Evolutionary conservation across 164 flowering plant genomes (phyloP).

Genomic region (Umbellularia californica): DNA sequence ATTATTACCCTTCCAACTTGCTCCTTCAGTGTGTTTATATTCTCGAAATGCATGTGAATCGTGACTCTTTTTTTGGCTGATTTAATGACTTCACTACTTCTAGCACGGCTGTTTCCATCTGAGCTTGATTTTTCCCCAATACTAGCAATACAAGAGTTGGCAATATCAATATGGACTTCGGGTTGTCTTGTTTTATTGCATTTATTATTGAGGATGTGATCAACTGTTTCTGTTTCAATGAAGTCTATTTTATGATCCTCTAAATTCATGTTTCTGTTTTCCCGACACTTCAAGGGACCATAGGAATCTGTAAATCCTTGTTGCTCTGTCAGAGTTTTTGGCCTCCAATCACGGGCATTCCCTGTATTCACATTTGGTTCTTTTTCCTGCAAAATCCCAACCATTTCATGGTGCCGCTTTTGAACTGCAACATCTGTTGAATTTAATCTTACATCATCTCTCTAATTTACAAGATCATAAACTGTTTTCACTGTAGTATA

Average conservation of each 20-base stretch:
- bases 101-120: slow-evolving; percentile 13
- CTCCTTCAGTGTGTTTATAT: slow-evolving; percentile 24
- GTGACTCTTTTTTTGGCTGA: slow-evolving; percentile 58
- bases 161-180: slow-evolving; percentile 2
- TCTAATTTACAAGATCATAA: slow-evolving; percentile 6
- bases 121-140: slow-evolving; percentile 15
- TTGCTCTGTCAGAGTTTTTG: slow-evolving; percentile 42
- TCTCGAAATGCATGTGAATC: slow-evolving; percentile 44
- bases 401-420: slow-evolving; percentile 40
- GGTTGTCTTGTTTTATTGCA: slow-evolving; percentile 9
- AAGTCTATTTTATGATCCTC: slow-evolving; percentile 41
- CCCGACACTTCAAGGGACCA: slow-evolving; percentile 31
- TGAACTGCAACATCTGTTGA: slow-evolving; percentile 27
- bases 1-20: slow-evolving; percentile 52
- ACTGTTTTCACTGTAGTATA: slow-evolving; percentile 9
- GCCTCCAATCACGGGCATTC: slow-evolving; percentile 41
- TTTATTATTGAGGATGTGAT: slow-evolving; percentile 11
- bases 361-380: slow-evolving; percentile 39
- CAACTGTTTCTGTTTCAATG: slow-evolving; percentile 18
- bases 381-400: slow-evolving; percentile 35
- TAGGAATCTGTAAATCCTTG: slow-evolving; percentile 32
- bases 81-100: slow-evolving; percentile 12
- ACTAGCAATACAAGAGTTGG: slow-evolving; percentile 12
- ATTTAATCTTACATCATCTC: slow-evolving; percentile 16
- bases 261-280: slow-evolving; percentile 19